Base-by-base conservation (phyloP, 2,329 filamentous ascomycete species). In the Teratosphaeria nubilosa region DNA sequence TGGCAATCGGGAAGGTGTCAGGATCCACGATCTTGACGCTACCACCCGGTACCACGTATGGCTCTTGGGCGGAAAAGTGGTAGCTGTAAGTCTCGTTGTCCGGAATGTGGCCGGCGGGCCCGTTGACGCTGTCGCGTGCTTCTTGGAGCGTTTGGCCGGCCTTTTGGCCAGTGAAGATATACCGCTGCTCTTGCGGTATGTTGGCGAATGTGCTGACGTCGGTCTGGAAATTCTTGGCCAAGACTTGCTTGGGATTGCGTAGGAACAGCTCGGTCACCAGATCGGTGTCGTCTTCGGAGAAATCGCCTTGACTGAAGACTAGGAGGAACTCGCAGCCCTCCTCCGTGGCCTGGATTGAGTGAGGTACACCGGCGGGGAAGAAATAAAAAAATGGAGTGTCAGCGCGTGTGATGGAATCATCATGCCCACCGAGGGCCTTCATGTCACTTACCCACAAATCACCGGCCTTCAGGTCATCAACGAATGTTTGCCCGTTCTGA, bases 211-310 rank as follows among this genome's bases (percentile, higher is more conserved):
- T 48, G 41, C 41, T 48, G 41, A 48, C 41, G 41, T 48, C 41
- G 20, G 53, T 56, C 50, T 70, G 71, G 48, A 77, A 70, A 61
- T 77, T 72, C 62, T 77, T 77, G 25, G 75, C 75, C 13, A 77
- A 59, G 0, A 77, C 74, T 0, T 64, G 66, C 54, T 72, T 67
- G 2, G 75, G 54, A 66, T 69, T 56, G 66, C 67, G 41, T 53
- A 63, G 45, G 58, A 63, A 63, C 9, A 60, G 56, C 24, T 62
- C 60, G n/a, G 78, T 78, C n/a, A 82, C 75, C 3, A 86, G 75
- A 72, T 83, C 83, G 0, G 83, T 85, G 53, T 75, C 76, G 58
- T 84, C 80, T 69, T 85, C 83, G 54, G 76, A 80, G 70, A 85
- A 85, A 4, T 70, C 68, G 3, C 82, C 83, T 58, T 80, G 72